These are phyloP conservation scores for Coix lacrymajobi DNA, from an alignment of 176 grass and related monocot genomes.

Conservation along the genomic window DNA sequence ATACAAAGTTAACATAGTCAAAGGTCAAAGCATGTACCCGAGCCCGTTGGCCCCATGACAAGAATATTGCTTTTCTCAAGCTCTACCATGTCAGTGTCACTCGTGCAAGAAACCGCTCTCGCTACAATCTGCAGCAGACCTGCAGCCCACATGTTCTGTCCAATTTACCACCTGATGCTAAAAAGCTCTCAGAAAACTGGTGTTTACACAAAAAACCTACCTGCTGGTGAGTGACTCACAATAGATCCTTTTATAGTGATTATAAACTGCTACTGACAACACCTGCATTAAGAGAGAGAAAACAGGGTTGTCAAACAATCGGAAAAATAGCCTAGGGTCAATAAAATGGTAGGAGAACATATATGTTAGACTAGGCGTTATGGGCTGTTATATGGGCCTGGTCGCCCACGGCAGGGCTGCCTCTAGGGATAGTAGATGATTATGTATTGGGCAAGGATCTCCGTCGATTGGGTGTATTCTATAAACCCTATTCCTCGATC, in stretches of 20 bases:
- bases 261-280: constrained; percentile 68
- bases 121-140: constrained; percentile 32
- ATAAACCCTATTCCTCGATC: no score
- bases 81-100: constrained; percentile 47
- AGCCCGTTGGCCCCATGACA: constrained; percentile 66
- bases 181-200: neutral
- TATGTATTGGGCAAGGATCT: no score
- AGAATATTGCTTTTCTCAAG: constrained; percentile 84
- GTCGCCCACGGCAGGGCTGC: no score
- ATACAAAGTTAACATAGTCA: neutral
- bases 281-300: constrained; percentile 36
- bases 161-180: constrained; percentile 2
- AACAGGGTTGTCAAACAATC: neutral
- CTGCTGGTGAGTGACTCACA: constrained; percentile 37
- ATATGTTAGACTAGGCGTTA: no score
- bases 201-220: constrained; percentile 22
- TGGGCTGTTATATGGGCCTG: no score
- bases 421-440: no score
- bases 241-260: constrained; percentile 65
- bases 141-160: constrained; percentile 26
- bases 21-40: constrained; percentile 37
- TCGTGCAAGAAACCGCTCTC: constrained; percentile 18
- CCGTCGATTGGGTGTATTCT: no score
- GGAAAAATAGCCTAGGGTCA: neutral
- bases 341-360: neutral